Evolutionary conservation across 306 rosid genomes (phyloP).

Genomic region (Senna siamea): DNA sequence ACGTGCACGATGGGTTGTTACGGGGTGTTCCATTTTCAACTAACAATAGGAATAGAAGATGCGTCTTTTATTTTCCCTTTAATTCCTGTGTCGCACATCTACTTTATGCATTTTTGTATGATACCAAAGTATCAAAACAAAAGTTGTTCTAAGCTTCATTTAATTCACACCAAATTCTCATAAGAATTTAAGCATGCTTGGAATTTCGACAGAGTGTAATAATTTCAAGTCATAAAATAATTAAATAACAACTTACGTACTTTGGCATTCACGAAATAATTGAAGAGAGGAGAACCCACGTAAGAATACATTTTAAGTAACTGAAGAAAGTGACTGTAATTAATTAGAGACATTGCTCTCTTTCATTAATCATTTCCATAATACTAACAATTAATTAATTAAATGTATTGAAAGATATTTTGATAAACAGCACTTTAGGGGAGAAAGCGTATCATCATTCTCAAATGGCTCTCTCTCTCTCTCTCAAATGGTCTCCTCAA

Average conservation of each 20-base stretch:
- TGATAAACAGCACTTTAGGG: not conserved
- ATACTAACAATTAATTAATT: not conserved
- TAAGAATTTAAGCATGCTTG: no score
- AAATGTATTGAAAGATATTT: not conserved
- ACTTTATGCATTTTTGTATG: not conserved
- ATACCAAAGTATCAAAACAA: not conserved
- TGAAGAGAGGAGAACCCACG: not conserved
- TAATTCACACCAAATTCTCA: not conserved
- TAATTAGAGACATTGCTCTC: not conserved
- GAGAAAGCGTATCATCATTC: conserved; percentile 11
- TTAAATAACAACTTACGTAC: no score
- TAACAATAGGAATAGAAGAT: not conserved
- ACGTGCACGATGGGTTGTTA: not conserved
- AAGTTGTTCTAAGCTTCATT: not conserved
- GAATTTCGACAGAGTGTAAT: no score
- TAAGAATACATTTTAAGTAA: no score
- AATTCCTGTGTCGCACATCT: not conserved
- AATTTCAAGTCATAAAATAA: no score
- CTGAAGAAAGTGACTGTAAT: not conserved
- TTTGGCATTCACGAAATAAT: no score
- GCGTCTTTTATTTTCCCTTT: not conserved
- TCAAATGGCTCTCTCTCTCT: not conserved
- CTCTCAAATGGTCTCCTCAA: not conserved
- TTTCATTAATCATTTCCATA: not conserved
- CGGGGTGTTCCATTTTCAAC: not conserved